Conservation (phyloP, 352 stramenopile genomes). For the Phytopythium mirpurense region DNA sequence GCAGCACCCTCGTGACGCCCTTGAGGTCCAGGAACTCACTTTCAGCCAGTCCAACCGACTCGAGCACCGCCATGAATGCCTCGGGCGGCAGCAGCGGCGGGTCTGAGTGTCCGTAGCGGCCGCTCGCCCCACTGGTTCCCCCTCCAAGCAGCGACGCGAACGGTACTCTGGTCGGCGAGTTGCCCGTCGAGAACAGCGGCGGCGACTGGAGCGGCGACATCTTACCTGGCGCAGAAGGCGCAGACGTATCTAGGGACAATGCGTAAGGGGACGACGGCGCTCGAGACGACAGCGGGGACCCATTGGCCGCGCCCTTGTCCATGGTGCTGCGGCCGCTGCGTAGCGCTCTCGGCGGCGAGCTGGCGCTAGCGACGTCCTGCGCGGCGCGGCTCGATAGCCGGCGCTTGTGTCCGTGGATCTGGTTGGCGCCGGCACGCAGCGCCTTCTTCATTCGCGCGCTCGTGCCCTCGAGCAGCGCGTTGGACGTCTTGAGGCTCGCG, state of each 20-base stretch:
- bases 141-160: constrained; percentile 3
- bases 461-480: constrained; percentile 44
- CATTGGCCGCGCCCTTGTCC: background rate
- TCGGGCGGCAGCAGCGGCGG: constrained; percentile 13
- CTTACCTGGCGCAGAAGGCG: background rate
- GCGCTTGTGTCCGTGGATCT: constrained; percentile 50
- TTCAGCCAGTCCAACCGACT: constrained; percentile 29
- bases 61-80: constrained; percentile 33
- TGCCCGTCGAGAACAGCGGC: constrained; percentile 1
- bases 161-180: constrained; percentile 3
- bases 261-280: constrained; percentile 1
- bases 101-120: background rate
- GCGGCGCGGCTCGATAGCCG: constrained; percentile 22
- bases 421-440: constrained; percentile 34
- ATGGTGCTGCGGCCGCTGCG: background rate
- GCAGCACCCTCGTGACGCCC: constrained; percentile 38
- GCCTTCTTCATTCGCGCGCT: constrained; percentile 60
- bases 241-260: background rate
- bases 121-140: background rate
- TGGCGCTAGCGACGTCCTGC: constrained; percentile 14
- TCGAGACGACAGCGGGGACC: background rate
- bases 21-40: constrained; percentile 39
- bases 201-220: background rate
- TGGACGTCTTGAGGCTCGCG: constrained; percentile 47
- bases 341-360: constrained; percentile 11